Evolutionary conservation across 345 rosid genomes (phyloP).

Genomic region (Ricinus communis): DNA sequence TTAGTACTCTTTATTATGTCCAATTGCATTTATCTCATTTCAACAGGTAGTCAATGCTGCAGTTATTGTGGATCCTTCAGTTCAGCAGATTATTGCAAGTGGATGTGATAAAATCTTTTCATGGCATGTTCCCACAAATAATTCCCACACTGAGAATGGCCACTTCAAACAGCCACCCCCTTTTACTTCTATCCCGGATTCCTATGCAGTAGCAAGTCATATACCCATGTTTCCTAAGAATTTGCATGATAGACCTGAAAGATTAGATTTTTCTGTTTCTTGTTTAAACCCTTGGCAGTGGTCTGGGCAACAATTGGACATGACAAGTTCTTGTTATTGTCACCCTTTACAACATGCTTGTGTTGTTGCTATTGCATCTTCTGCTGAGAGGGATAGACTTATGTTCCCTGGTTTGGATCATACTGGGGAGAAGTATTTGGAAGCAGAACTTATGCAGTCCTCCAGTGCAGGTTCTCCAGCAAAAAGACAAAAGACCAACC

Average conservation of each 20-base stretch:
- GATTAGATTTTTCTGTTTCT: slow-evolving; percentile 35
- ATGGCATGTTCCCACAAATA: slow-evolving; percentile 25
- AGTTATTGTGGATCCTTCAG: slow-evolving; percentile 71
- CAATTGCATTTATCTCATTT: neutral
- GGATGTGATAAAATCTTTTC: slow-evolving; percentile 60
- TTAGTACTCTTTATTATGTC: neutral
- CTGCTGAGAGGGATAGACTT: slow-evolving; percentile 73
- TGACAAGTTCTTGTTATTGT: slow-evolving; percentile 36
- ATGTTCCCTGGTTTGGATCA: slow-evolving; percentile 44
- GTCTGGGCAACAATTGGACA: slow-evolving; percentile 35
- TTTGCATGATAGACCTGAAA: slow-evolving; percentile 21
- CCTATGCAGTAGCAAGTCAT: slow-evolving; percentile 15
- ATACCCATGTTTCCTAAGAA: slow-evolving; percentile 25
- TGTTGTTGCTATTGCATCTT: slow-evolving; percentile 75
- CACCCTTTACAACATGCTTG: slow-evolving; percentile 85
- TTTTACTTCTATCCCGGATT: slow-evolving; percentile 7
- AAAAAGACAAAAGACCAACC: slow-evolving; percentile 59
- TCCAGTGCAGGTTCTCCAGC: slow-evolving; percentile 38
- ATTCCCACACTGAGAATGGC: slow-evolving; percentile 18
- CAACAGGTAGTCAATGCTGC: slow-evolving; percentile 79
- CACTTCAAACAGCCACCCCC: slow-evolving; percentile 19
- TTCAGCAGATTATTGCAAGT: slow-evolving; percentile 51
- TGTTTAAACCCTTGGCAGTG: slow-evolving; percentile 80
- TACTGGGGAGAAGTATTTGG: slow-evolving; percentile 25
- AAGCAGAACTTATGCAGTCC: slow-evolving; percentile 29